These are phyloP conservation scores for Gautieria morchelliformis DNA, from an alignment of 768 basidiomycete genomes.

Conservation along the genomic window DNA sequence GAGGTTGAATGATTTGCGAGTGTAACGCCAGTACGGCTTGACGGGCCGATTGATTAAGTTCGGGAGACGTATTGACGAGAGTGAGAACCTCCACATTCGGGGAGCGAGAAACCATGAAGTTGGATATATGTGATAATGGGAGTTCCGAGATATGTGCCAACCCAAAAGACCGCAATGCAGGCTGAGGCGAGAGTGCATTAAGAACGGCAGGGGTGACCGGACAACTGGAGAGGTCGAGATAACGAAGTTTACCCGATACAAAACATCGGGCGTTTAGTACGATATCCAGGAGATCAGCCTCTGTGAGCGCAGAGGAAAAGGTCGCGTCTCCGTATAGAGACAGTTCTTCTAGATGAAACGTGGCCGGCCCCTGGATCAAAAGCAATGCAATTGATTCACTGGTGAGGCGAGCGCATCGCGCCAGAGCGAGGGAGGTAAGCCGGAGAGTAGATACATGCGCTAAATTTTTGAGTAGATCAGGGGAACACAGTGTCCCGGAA, in stretches of 20 bases:
- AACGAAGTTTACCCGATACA: constrained; percentile 59
- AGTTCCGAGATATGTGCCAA: constrained; percentile 78
- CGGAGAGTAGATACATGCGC: constrained; percentile 53
- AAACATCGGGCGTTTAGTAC: constrained; percentile 74
- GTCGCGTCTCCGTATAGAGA: constrained; percentile 87
- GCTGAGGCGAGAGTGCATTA: constrained; percentile 49
- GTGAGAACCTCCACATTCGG: constrained; percentile 80
- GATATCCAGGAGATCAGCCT: constrained; percentile 56
- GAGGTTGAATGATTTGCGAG: constrained; percentile 64
- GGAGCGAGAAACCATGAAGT: constrained; percentile 62
- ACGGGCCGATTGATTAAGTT: constrained; percentile 54
- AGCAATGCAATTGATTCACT: constrained; percentile 69
- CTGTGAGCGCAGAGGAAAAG: constrained; percentile 62
- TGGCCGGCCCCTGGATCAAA: constrained; percentile 57
- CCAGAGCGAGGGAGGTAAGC: constrained; percentile 72
- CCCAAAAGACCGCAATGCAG: constrained; percentile 76
- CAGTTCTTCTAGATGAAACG: constrained; percentile 58
- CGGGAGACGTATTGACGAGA: constrained; percentile 63
- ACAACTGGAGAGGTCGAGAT: constrained; percentile 84
- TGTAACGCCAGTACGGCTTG: constrained; percentile 73
- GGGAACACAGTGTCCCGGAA: constrained; percentile 75
- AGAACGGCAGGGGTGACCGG: constrained; percentile 55
- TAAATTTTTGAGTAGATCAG: constrained; percentile 64
- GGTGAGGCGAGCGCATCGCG: constrained; percentile 77
- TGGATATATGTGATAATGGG: constrained; percentile 50